These are phyloP conservation scores for Nissolia schottii DNA, from an alignment of 306 rosid species.

Conservation along the genomic window DNA sequence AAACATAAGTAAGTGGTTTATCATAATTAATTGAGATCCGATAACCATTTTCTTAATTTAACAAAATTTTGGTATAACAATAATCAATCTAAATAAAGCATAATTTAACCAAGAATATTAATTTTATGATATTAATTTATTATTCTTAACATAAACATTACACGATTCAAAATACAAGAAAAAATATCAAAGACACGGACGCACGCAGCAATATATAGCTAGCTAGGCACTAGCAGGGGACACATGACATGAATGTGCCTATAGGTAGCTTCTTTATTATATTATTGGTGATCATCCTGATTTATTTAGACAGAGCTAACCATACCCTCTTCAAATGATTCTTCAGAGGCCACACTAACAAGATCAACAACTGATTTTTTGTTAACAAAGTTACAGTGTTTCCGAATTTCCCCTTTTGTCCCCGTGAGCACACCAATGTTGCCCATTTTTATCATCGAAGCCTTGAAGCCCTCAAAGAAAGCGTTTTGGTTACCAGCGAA, in stretches of 20 bases:
- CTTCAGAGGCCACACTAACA: neutral
- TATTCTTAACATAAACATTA: too few species aligned
- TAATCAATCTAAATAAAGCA: too few species aligned
- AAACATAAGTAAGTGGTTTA: too few species aligned
- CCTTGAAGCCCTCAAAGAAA: conserved; percentile 19
- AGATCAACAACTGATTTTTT: neutral
- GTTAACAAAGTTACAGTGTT: conserved; percentile 30
- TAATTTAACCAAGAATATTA: too few species aligned
- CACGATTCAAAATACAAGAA: neutral
- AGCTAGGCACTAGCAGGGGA: neutral
- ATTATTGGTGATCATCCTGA: neutral
- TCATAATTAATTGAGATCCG: too few species aligned
- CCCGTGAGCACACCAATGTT: conserved; percentile 31
- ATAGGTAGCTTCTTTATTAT: neutral
- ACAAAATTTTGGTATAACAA: too few species aligned
- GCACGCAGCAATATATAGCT: neutral
- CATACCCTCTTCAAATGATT: neutral
- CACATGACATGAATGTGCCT: neutral
- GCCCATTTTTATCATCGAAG: conserved; percentile 35
- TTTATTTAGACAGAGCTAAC: conserved; percentile 12
- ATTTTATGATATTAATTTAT: too few species aligned
- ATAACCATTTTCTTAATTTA: too few species aligned
- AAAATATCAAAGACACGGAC: neutral
- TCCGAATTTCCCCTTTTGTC: conserved; percentile 26
- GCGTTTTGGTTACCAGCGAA: neutral